Conservation (phyloP, 2,329 filamentous ascomycete species). For the Aureobasidium sp. region DNA sequence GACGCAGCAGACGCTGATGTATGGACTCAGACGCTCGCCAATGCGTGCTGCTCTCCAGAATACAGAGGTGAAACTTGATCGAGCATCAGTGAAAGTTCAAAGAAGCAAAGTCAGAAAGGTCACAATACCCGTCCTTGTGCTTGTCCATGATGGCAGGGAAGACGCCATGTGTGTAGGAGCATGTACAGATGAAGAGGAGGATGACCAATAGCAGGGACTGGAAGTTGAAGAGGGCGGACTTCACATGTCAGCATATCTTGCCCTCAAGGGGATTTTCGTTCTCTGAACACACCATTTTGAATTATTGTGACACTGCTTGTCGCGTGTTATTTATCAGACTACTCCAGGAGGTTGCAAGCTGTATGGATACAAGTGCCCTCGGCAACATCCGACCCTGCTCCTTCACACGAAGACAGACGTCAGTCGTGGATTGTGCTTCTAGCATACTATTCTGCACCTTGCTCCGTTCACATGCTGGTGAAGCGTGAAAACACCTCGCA, state of each 20-base stretch:
- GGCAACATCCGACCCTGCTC: background rate
- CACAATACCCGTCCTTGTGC: slow-evolving; percentile 73
- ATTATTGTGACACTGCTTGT: background rate
- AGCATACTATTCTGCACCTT: no score
- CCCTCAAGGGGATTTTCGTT: no score
- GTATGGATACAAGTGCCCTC: background rate
- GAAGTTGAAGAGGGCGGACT: slow-evolving; percentile 99
- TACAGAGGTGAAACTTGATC: slow-evolving; percentile 61
- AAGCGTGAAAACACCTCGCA: background rate
- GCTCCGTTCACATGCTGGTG: background rate
- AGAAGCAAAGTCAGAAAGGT: background rate
- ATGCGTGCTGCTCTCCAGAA: slow-evolving; percentile 96
- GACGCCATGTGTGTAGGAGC: slow-evolving; percentile 84
- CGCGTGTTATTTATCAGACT: background rate
- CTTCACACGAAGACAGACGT: background rate
- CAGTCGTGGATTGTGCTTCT: background rate
- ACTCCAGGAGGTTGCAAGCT: slow-evolving; percentile 3
- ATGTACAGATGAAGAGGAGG: slow-evolving; percentile 91
- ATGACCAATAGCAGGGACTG: slow-evolving; percentile 92
- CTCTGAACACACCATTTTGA: background rate
- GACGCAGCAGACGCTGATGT: slow-evolving; percentile 88
- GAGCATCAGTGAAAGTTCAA: background rate
- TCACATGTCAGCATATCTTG: background rate
- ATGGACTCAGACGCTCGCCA: slow-evolving; percentile 87
- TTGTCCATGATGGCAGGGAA: slow-evolving; percentile 84